Evolutionary conservation across 1,284 basidiomycete genomes (phyloP), one percentile per base, ranked within the genome.

Genomic region (Hemileccinum hortonii): DNA sequence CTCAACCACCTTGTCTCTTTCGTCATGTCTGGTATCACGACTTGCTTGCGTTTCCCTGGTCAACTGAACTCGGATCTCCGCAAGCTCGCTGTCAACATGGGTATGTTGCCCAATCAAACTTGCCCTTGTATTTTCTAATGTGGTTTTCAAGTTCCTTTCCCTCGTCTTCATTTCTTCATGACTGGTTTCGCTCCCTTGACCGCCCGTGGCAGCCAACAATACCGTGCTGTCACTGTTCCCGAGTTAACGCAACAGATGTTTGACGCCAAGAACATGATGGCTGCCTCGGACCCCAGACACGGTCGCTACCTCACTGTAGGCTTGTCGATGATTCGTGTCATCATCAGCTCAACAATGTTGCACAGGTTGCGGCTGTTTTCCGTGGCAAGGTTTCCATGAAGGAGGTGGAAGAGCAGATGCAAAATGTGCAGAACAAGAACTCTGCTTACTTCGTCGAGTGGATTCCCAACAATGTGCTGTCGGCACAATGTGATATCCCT

Each of bases 101-200:
- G 89, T 90, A 68, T 40, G 83, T 76, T 18, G 8, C 4, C 0
- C 8, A n/a, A 24, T 3, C 24, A 24, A 2, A 39, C 15, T 36
- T 14, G 10, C 26, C 5, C 50, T 19, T 0, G 46, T 3, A 38
- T 43, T 9, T 36, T 24, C 29, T 49, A 14, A 47, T 39, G 15
- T 16, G 7, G 43, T 47, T 7, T 7, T 45, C 24, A 49, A 91
- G 89, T 95, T 73, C 94, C 94, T 43, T 96, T 97, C 92, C 94
- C 94, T 55, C 93, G 95, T 87, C 88, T 98, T 41, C 96, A 98
- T 76, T 98, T 98, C 86, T 98, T 98, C 84, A 92, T 97, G 87
- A 94, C 94, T 62, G 95, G 95, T 60, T 98, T 93, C 64, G 95
- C 96, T 55, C 95, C 95, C 36, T 77, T 98, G 55, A 97, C 95